These are phyloP conservation scores for Pugionium dolabratum DNA, from an alignment of 345 rosid genomes.

Conservation along the genomic window DNA sequence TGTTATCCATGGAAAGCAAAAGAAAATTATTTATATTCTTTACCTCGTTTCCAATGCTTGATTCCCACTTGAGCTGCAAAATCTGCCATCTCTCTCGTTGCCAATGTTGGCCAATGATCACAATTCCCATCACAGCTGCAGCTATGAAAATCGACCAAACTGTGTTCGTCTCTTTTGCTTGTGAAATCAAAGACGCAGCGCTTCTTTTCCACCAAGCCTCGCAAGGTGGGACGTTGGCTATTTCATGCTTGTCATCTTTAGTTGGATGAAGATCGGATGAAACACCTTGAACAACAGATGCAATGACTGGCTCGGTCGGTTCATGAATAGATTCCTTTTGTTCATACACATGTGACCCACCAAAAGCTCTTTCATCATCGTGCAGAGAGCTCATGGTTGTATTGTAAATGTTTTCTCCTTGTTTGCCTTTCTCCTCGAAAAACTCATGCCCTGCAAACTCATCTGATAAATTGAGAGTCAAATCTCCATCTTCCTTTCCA, in stretches of 20 bases:
- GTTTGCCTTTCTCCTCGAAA: constrained; percentile 49
- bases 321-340: constrained; percentile 45
- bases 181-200: constrained; percentile 67
- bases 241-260: constrained; percentile 47
- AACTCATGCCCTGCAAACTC: constrained; percentile 55
- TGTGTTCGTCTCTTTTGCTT: constrained; percentile 84
- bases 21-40: not conserved
- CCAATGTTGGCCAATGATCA: constrained; percentile 90
- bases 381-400: constrained; percentile 53
- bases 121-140: constrained; percentile 93
- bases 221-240: constrained; percentile 60
- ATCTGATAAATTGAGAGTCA: constrained; percentile 53
- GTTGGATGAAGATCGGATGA: constrained; percentile 41
- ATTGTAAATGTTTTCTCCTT: constrained; percentile 56
- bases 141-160: constrained; percentile 92
- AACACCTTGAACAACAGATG: constrained; percentile 44
- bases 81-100: constrained; percentile 89
- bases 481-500: constrained; percentile 58
- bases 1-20: not conserved
- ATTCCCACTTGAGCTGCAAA: constrained; percentile 80
- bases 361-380: constrained; percentile 50
- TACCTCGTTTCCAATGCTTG: constrained; percentile 72
- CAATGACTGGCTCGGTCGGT: constrained; percentile 42
- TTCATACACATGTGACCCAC: constrained; percentile 48
- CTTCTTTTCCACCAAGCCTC: constrained; percentile 97